These are phyloP conservation scores for Hordeum marinum DNA, from an alignment of 176 grass and related monocot species.

Conservation along the genomic window DNA sequence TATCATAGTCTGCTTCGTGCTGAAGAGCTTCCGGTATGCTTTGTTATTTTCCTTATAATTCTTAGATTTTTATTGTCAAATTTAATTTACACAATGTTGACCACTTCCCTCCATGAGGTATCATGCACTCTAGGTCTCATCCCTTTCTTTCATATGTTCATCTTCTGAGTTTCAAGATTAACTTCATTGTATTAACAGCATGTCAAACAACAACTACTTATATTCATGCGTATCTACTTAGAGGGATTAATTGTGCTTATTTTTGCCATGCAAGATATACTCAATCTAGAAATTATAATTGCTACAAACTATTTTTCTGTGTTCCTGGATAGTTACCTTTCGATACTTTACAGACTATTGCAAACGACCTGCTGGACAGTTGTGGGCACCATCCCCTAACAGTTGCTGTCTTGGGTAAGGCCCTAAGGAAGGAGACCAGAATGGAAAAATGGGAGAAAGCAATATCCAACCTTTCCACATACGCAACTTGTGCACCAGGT, in stretches of 20 bases:
- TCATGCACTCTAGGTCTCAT: neutral
- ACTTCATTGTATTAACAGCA: neutral
- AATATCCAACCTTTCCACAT: slow-evolving; percentile 66
- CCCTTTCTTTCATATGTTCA: neutral
- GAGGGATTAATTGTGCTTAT: neutral
- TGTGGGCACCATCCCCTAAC: slow-evolving; percentile 82
- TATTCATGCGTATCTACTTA: neutral
- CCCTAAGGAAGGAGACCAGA: slow-evolving; percentile 73
- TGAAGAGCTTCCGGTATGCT: slow-evolving; percentile 63
- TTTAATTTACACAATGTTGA: neutral
- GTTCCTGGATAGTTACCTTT: neutral
- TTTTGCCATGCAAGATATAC: neutral
- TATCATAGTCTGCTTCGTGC: slow-evolving; percentile 55
- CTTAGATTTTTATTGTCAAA: slow-evolving; percentile 2
- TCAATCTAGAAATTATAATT: neutral
- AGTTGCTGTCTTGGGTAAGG: slow-evolving; percentile 82
- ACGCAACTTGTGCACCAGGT: slow-evolving; percentile 67
- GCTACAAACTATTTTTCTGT: neutral
- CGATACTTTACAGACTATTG: slow-evolving; percentile 31
- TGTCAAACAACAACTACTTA: neutral
- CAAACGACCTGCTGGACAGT: slow-evolving; percentile 51
- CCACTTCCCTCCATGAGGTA: neutral
- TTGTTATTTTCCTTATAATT: neutral
- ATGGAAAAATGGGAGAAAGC: slow-evolving; percentile 75
- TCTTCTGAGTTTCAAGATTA: slow-evolving; percentile 6